phyloP scores from a whole-genome alignment of 192 early-diverging fungal genomes.

The Coemansia sp. region DNA sequence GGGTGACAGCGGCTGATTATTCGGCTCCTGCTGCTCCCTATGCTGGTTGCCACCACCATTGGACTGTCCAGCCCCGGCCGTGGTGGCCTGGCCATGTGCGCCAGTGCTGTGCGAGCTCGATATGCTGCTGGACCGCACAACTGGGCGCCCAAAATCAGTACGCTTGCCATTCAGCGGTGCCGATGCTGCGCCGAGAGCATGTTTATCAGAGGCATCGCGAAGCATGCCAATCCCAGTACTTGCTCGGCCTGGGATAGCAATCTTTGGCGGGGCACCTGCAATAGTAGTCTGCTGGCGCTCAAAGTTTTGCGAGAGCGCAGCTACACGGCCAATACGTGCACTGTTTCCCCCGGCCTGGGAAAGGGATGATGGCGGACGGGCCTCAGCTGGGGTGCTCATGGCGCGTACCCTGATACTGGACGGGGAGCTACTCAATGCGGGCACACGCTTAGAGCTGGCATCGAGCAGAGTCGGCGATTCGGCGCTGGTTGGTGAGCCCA shows the following conservation, averaged over 20 bases:
- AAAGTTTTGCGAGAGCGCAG: conserved; percentile 50
- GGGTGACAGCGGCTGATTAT: background rate
- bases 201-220: background rate
- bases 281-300: conserved; percentile 24
- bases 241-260: conserved; percentile 25
- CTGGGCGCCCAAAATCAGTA: conserved; percentile 10
- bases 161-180: conserved; percentile 21
- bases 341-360: background rate
- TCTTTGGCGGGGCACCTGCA: conserved; percentile 9
- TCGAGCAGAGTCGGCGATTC: conserved; percentile 1
- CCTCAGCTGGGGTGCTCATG: conserved; percentile 41
- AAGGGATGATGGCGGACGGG: conserved; percentile 19
- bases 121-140: conserved; percentile 39
- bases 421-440: conserved; percentile 1
- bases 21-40: background rate
- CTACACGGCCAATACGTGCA: conserved; percentile 48
- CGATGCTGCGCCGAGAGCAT: conserved; percentile 13
- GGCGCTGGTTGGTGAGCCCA: background rate
- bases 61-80: conserved; percentile 4
- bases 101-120: conserved; percentile 46
- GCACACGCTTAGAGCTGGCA: conserved; percentile 3
- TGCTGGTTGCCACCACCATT: conserved; percentile 2
- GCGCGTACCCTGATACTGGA: conserved; percentile 28
- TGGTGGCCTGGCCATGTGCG: conserved; percentile 34
- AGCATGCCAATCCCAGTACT: background rate